Percentiles rank a stretch among this genome's conserved stretches.
phyloP scores from a whole-genome alignment of 2,329 filamentous ascomycete genomes.

The Calonectria pauciramosa region DNA sequence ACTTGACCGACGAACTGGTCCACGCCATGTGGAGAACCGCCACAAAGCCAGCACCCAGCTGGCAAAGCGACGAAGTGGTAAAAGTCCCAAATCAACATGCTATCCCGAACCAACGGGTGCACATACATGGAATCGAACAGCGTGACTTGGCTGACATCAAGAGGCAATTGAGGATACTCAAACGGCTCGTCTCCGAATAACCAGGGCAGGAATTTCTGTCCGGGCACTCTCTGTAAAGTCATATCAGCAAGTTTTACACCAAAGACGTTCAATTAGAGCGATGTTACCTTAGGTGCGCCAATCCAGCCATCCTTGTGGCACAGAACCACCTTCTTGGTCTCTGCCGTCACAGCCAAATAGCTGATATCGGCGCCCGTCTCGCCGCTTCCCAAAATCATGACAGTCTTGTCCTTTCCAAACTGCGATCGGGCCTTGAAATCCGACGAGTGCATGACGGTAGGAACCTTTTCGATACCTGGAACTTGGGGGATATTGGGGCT shows the following conservation, averaged over 20 bases:
- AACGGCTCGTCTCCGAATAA: conserved; percentile 30
- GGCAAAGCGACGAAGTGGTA: conserved; percentile 26
- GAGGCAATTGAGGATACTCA: conserved; percentile 23
- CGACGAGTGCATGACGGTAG: conserved; percentile 56
- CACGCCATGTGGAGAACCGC: conserved; percentile 23
- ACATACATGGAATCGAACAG: conserved; percentile 60
- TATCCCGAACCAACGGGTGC: conserved; percentile 47
- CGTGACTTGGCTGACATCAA: conserved; percentile 54
- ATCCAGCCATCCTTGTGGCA: conserved; percentile 57
- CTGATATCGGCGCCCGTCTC: conserved; percentile 59
- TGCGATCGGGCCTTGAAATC: conserved; percentile 56
- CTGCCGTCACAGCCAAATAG: conserved; percentile 56
- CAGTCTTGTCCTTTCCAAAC: conserved; percentile 54
- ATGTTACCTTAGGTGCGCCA: conserved; percentile 35
- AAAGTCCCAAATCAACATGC: conserved; percentile 28
- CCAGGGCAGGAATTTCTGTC: conserved; percentile 31
- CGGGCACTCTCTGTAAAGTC: conserved; percentile 2
- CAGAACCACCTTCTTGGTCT: conserved; percentile 55
- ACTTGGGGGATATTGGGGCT: conserved; percentile 53
- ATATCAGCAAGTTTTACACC: not conserved
- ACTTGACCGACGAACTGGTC: conserved; percentile 39
- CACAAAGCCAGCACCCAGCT: conserved; percentile 35
- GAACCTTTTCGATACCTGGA: conserved; percentile 52
- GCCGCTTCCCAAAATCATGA: conserved; percentile 58
- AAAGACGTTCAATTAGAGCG: not conserved